A percentile compares a stretch with the other conserved stretches of the same genome.
Evolutionary conservation across 495 filamentous ascomycete genomes (phyloP).

Genomic region (Penicilliopsis zonata): DNA sequence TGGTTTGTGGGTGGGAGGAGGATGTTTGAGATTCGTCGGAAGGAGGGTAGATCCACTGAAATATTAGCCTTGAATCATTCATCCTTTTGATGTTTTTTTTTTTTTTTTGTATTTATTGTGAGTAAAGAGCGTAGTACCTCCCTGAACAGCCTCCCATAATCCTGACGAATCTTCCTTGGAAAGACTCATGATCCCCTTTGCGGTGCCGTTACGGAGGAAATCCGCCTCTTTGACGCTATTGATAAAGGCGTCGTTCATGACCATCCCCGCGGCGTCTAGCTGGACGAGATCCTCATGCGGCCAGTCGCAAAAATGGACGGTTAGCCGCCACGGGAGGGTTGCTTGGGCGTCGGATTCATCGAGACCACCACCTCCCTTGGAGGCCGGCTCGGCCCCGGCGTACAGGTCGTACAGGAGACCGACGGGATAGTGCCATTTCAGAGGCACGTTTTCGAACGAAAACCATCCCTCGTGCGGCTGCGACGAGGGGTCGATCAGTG

Average conservation of each 20-base stretch:
- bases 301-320: conserved; percentile 68
- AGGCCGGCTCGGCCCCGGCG: conserved; percentile 48
- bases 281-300: conserved; percentile 52
- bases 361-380: conserved; percentile 4
- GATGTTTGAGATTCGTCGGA: conserved; percentile 60
- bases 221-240: conserved; percentile 96
- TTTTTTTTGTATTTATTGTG: too few species aligned
- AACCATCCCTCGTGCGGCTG: conserved; percentile 56
- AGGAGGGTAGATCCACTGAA: conserved; percentile 61
- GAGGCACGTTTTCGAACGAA: conserved; percentile 60
- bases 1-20: conserved; percentile 64
- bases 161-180: conserved; percentile 77
- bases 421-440: conserved; percentile 81
- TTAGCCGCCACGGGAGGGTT: conserved; percentile 72
- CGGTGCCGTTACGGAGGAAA: conserved; percentile 81
- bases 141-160: conserved; percentile 75
- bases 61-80: too few species aligned
- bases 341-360: conserved; percentile 31
- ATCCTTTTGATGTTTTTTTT: too few species aligned
- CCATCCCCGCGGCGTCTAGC: conserved; percentile 47
- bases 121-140: too few species aligned
- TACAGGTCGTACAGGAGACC: conserved; percentile 87
- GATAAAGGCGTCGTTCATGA: conserved; percentile 73
- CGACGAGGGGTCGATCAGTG: conserved; percentile 52
- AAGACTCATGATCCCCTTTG: conserved; percentile 85